Conservation (phyloP, 2,329 filamentous ascomycete species). For the Didymella arachidicola region DNA sequence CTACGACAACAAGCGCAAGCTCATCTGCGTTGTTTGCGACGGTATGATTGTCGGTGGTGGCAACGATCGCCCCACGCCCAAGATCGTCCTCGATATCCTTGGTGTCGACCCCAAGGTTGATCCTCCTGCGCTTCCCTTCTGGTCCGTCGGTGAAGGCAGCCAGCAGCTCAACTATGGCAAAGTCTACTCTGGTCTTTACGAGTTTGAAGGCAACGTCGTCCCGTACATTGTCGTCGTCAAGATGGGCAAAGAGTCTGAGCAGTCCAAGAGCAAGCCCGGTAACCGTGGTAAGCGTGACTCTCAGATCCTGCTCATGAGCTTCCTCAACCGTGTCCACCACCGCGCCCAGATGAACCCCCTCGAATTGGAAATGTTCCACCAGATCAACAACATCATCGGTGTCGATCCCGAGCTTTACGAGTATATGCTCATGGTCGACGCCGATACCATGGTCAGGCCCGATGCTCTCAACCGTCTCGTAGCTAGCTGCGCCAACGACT, state of each 20-base stretch:
- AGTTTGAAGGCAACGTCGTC: constrained; percentile 96
- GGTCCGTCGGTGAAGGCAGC: constrained; percentile 85
- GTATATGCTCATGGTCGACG: constrained; percentile 96
- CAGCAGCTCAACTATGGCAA: constrained; percentile 98
- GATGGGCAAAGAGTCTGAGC: constrained; percentile 95
- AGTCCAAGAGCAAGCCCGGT: constrained; percentile 87
- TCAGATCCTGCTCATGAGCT: constrained; percentile 93
- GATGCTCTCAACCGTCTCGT: constrained; percentile 93
- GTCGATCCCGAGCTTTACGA: constrained; percentile 98
- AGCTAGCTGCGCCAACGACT: constrained; percentile 89
- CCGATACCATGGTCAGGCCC: constrained; percentile 91
- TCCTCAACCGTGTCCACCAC: constrained; percentile 97
- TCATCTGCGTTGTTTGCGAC: constrained; percentile 95
- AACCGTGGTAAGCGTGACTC: constrained; percentile 99
- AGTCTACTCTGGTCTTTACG: constrained; percentile 96
- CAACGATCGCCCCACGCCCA: constrained; percentile 93
- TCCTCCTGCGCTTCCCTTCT: constrained; percentile 91
- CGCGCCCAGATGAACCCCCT: constrained; percentile 93
- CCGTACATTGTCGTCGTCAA: constrained; percentile 97
- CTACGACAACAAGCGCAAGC: constrained; percentile 97
- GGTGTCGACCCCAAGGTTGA: constrained; percentile 97
- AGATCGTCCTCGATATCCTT: constrained; percentile 95
- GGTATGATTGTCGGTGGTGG: constrained; percentile 99
- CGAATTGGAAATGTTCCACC: constrained; percentile 97
- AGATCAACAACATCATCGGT: constrained; percentile 98